Base-by-base conservation (phyloP, 805 yeast genomes). In the Cyberlindnera nakhonratchasimensis region DNA sequence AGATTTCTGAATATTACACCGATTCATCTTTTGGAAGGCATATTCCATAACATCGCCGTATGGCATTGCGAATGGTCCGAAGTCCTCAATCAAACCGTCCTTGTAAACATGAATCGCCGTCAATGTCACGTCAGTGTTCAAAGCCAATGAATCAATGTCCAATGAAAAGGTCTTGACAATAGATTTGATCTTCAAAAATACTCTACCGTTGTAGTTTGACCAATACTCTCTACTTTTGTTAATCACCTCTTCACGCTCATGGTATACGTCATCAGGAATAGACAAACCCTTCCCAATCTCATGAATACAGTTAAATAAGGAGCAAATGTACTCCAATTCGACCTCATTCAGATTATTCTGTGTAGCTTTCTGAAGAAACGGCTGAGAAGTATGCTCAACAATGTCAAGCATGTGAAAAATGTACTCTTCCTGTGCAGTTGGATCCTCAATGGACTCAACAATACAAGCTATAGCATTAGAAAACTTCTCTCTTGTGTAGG, bases 221-320 rank as follows among this genome's bases (percentile, higher is more conserved):
- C 50, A 62, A n/a, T 65, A 59, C 37, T 55, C 52, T 19, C 49
- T 47, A 25, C 53, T 39, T 14, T 39, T 46, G 25, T 52, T 55
- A 23, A 54, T 48, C 34, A 43, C 40, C 16, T 37, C 39, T 6
- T 54, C 53, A 32, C 64, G 58, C 6, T 59, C 55, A 9, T 57
- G 50, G 53, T 66, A 58, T 36, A 67, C 64, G 19, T 80, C 87
- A 29, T 71, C 79, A 0, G 86, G 81, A 2, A 74, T 61, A 37
- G 77, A 76, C 54, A 83, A 61, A 0, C 89, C 87, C 42, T 80
- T 82, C 0, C 88, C 93, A 4, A 87, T 65, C 40, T 82, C 86
- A n/a, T 72, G 71, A 0, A 88, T 59, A 54, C 88, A 84, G 12
- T 75, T 64, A 20, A 86, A 60, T 34, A 86, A 61, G 19, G 89